phyloP scores from a whole-genome alignment of 768 basidiomycete genomes.

The Lactifluus echinatus region DNA sequence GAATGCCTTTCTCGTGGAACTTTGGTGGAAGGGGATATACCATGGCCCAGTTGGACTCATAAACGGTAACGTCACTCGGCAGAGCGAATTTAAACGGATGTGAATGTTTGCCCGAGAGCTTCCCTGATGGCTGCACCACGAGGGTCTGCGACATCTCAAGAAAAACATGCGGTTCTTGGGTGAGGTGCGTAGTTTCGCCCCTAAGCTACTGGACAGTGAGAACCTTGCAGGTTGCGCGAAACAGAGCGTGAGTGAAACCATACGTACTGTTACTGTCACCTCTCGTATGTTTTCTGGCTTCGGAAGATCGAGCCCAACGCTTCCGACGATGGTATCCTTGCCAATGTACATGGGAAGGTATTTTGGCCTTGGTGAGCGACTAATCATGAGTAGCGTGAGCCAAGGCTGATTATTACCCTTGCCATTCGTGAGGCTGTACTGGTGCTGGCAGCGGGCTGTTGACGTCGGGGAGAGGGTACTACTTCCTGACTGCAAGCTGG shows the following conservation, averaged over 20 bases:
- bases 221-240: too few relatives aligned
- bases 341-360: conserved; percentile 40
- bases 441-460: conserved; percentile 26
- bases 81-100: conserved; percentile 44
- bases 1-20: conserved; percentile 33
- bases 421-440: conserved; percentile 34
- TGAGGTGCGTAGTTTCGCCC: conserved; percentile 7
- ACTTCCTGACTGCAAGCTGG: neutral
- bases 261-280: conserved; percentile 36
- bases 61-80: conserved; percentile 35
- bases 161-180: conserved; percentile 46
- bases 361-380: conserved; percentile 32
- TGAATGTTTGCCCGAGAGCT: conserved; percentile 36
- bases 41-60: conserved; percentile 27
- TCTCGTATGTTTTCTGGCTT: conserved; percentile 43
- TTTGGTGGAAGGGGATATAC: conserved; percentile 42
- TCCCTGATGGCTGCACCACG: conserved; percentile 33
- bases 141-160: conserved; percentile 35
- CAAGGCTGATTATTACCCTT: conserved; percentile 35
- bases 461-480: neutral
- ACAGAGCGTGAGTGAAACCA: neutral
- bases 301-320: conserved; percentile 42
- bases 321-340: conserved; percentile 42
- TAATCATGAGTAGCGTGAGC: conserved; percentile 39
- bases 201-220: neutral